Evolutionary conservation across 2,329 filamentous ascomycete species (phyloP), one percentile per base, ranked within the genome.

Genomic region (Beauveria brongniartii): DNA sequence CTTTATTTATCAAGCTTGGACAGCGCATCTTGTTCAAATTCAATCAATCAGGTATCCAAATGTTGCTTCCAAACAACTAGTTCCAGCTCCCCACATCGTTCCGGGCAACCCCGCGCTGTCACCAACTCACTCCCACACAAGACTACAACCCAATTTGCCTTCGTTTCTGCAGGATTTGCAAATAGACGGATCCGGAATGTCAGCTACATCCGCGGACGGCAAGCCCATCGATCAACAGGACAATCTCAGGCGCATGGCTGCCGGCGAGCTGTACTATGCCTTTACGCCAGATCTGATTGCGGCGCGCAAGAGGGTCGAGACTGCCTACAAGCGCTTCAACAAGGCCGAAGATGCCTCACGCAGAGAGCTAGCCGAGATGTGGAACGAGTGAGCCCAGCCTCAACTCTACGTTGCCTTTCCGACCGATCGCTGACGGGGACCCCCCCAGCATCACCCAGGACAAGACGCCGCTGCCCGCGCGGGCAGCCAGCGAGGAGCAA

Each of bases 261-360:
- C 78, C 16, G 88, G 87, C 60, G 84, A 92, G 71, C 80, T 92
- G 16, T 91, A 90, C 72, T 81, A 84, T 66, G 84, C 87, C 52
- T 92, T 91, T 69, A 83, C 82, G 3, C 87, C 89, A 0, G 83
- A 89, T 47, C 75, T 93, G 3, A 73, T 82, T 3, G 82, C 80
- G 1, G 85, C 81, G 50, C 81, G 90, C 43, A 74, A 76, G 24
- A 78, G 84, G 24, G 89, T 86, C 71, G 78, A 79, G 54, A 72
- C 75, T 48, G 88, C 88, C 1, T 84, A 80, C 67, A 72, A 79
- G 46, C 77, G 77, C 37, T 91, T 85, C 75, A 92, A 90, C 73
- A 79, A 77, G 55, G 80, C 82, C 1, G 80, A 80, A 0, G 79
- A 86, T 5, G 78, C 82, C 5, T 71, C 82, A 3, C 80, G 89